Conservation (phyloP, 2,329 filamentous ascomycete species). For the Penicillium janthinellum region DNA sequence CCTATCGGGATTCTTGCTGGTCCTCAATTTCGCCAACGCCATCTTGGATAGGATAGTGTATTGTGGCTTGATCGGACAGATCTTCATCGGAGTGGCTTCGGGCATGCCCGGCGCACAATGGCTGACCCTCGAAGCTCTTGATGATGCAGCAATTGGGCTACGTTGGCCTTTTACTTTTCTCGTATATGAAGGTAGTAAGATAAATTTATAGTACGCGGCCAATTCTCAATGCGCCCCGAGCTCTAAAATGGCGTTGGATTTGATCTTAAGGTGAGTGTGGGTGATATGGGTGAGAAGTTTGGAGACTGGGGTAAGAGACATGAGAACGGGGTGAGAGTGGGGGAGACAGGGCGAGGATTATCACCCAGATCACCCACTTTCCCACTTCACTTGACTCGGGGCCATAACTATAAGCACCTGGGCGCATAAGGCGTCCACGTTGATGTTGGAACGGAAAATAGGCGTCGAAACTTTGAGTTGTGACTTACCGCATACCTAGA, state of each 20-base stretch:
- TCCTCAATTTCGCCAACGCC: conserved; percentile 62
- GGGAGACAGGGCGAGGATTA: not conserved
- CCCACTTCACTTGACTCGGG: not conserved
- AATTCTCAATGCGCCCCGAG: not conserved
- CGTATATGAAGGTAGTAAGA: conserved; percentile 64
- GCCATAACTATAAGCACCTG: not conserved
- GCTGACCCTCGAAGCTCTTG: conserved; percentile 50
- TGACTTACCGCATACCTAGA: too few relatives aligned
- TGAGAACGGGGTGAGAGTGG: not conserved
- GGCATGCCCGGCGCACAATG: conserved; percentile 66
- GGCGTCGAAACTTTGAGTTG: too few relatives aligned
- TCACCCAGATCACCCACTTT: not conserved
- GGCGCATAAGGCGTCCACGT: not conserved
- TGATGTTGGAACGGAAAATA: too few relatives aligned
- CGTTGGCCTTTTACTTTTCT: conserved; percentile 72
- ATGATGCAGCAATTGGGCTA: conserved; percentile 69
- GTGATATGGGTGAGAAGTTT: not conserved
- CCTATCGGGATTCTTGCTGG: conserved; percentile 62
- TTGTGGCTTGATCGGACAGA: conserved; percentile 72
- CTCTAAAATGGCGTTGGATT: not conserved
- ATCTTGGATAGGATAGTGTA: conserved; percentile 63
- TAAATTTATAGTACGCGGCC: not conserved
- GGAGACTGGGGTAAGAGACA: not conserved
- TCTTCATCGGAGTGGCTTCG: conserved; percentile 71
- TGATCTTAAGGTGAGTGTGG: not conserved